These are phyloP conservation scores for Hyaloscypha variabilis DNA, from an alignment of 495 filamentous ascomycete genomes.

Conservation along the genomic window DNA sequence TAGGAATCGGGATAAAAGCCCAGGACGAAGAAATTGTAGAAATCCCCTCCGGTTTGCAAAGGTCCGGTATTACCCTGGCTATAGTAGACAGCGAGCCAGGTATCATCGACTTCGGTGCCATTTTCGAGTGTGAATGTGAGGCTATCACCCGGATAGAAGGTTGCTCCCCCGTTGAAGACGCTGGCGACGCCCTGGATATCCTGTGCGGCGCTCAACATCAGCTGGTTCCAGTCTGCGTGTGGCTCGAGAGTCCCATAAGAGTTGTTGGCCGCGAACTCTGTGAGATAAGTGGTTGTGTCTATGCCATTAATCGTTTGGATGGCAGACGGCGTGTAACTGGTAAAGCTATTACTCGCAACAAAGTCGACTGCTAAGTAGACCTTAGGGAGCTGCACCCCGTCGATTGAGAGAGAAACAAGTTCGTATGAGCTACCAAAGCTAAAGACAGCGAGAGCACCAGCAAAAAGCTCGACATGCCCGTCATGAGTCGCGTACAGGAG, in stretches of 20 bases:
- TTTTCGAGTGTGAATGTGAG: slow-evolving; percentile 45
- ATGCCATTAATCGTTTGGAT: slow-evolving; percentile 49
- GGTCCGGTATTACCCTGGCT: slow-evolving; percentile 39
- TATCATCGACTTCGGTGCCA: slow-evolving; percentile 23
- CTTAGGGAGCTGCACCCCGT: too few species aligned
- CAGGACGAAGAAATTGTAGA: slow-evolving; percentile 54
- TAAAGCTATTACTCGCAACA: too few species aligned
- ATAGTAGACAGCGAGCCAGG: slow-evolving; percentile 40
- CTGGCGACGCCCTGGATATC: slow-evolving; percentile 42
- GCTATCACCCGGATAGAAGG: slow-evolving; percentile 51
- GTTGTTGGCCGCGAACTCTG: slow-evolving; percentile 42
- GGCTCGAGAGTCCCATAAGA: slow-evolving; percentile 44
- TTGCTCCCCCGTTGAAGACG: slow-evolving; percentile 38
- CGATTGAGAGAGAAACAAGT: too few species aligned
- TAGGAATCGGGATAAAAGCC: slow-evolving; percentile 38
- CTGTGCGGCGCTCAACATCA: slow-evolving; percentile 45
- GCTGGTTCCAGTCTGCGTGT: slow-evolving; percentile 52
- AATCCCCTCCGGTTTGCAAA: slow-evolving; percentile 50
- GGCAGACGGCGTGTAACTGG: slow-evolving; percentile 35
- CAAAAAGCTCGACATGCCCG: too few species aligned
- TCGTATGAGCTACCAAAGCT: too few species aligned
- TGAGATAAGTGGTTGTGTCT: slow-evolving; percentile 42
- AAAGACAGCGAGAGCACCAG: too few species aligned
- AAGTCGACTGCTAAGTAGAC: too few species aligned
- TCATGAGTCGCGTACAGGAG: too few species aligned